Evolutionary conservation across 2,329 filamentous ascomycete genomes (phyloP), one percentile per base, ranked within the genome.

Genomic region (Calonectria pauciramosa): DNA sequence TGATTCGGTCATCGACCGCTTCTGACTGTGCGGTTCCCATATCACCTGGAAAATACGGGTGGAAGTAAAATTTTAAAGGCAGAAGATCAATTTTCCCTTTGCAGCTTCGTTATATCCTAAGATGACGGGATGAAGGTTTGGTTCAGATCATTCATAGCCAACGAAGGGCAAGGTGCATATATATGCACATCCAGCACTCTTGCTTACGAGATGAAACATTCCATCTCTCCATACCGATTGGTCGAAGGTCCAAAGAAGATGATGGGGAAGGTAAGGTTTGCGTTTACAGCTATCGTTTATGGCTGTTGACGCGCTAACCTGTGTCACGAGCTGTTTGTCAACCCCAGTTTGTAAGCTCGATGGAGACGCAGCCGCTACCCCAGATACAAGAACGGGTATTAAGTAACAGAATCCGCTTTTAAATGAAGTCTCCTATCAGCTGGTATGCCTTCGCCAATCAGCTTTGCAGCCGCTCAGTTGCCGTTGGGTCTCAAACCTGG

Each of bases 401-500:
- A 63, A 63, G 59, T 63, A 63, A 63, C 38, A 63, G 36, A 63
- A 63, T 63, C 36, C 59, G 41, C 59, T 30, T 44, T 16, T 9
- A 4, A 18, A 5, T 13, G 23, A 63, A 18, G 23, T 14, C 11
- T 4, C 34, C 30, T 44, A 63, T 63, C 59, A 44, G n/a, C 59
- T 26, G 59, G 3, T 36, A 5, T 8, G 13, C 13, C 38, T 30
- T 44, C 59, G 11, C 56, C 56, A 63, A 63, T 63, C 56, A 7
- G 32, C 41, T 41, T 10, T 10, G 1, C 11, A 38, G 8, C 36
- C 36, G 32, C n/a, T 11, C 56, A 20, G 6, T 63, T 20, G 32
- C 36, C 32, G 38, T 38, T 34, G n/a, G 32, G 34, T 34, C 36
- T 63, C n/a, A 63, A 38, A 41, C 34, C 56, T 63, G 56, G 34